Evolutionary conservation across 148 eudicot species (phyloP).

Genomic region (Silene conica): DNA sequence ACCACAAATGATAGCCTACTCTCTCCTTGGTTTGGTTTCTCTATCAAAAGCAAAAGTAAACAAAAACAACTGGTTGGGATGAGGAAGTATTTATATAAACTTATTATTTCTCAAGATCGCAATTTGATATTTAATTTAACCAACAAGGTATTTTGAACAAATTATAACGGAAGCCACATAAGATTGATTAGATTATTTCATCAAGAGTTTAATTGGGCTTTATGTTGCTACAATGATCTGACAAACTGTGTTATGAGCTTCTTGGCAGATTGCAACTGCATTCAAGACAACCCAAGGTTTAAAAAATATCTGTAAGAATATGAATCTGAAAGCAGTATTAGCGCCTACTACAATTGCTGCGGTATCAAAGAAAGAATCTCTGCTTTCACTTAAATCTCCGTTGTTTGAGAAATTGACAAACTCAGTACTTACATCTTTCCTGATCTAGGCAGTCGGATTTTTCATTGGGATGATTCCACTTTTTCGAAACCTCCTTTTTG

Average conservation of each 20-base stretch:
- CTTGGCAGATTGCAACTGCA: slow-evolving; percentile 20
- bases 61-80: too few relatives aligned
- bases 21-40: too few relatives aligned
- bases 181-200: too few relatives aligned
- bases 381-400: neutral
- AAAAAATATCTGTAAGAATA: slow-evolving; percentile 6
- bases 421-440: neutral
- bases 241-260: neutral
- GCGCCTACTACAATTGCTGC: slow-evolving; percentile 41
- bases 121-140: too few relatives aligned
- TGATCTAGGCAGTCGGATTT: slow-evolving; percentile 21
- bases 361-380: slow-evolving; percentile 15
- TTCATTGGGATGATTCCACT: slow-evolving; percentile 24
- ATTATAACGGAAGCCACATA: too few relatives aligned
- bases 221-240: neutral
- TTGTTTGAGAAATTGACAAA: neutral
- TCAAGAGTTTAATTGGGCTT: neutral
- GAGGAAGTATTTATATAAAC: too few relatives aligned
- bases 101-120: neutral
- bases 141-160: too few relatives aligned
- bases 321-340: slow-evolving; percentile 32
- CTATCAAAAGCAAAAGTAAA: too few relatives aligned
- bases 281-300: slow-evolving; percentile 19
- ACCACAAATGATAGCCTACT: too few relatives aligned
- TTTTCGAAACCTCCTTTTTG: slow-evolving; percentile 18